Percentiles rank a stretch among this genome's conserved stretches.
phyloP scores from a whole-genome alignment of 176 grass and related monocot species.

The Eleusine indica region DNA sequence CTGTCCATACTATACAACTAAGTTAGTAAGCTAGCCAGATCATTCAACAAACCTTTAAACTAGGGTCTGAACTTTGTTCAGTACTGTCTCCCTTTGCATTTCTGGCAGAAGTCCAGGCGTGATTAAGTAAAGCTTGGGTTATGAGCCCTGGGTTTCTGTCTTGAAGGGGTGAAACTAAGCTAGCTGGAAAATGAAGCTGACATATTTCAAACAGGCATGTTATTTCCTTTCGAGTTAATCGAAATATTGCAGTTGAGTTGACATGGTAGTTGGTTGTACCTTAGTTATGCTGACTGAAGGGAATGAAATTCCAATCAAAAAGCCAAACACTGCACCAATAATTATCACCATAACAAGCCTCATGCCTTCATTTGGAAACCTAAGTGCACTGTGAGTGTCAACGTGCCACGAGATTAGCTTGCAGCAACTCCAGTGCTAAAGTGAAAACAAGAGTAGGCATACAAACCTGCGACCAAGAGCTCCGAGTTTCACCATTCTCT shows the following conservation, averaged over 20 bases:
- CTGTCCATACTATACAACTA: neutral
- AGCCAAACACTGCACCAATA: conserved; percentile 65
- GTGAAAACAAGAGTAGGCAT: neutral
- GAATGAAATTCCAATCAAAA: conserved; percentile 79
- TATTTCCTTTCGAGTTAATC: neutral
- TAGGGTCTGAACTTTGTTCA: conserved; percentile 48
- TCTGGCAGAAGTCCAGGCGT: conserved; percentile 65
- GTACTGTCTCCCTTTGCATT: conserved; percentile 56
- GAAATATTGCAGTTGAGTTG: neutral
- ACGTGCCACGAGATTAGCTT: neutral
- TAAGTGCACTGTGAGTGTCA: conserved; percentile 43
- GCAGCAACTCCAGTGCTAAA: neutral
- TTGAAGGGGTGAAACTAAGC: conserved; percentile 59
- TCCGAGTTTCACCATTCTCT: conserved; percentile 40
- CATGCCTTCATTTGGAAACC: conserved; percentile 67
- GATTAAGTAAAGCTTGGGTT: conserved; percentile 70
- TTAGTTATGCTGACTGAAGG: conserved; percentile 71
- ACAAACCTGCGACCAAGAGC: conserved; percentile 42
- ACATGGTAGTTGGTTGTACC: conserved; percentile 28
- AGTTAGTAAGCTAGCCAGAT: neutral
- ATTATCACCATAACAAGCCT: conserved; percentile 67
- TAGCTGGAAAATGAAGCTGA: conserved; percentile 81
- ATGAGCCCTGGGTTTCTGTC: conserved; percentile 70
- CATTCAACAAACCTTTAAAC: conserved; percentile 50
- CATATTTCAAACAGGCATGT: conserved; percentile 37